Evolutionary conservation across 208 protist species (phyloP).

Genomic region (Herpetomonas tarakana): DNA sequence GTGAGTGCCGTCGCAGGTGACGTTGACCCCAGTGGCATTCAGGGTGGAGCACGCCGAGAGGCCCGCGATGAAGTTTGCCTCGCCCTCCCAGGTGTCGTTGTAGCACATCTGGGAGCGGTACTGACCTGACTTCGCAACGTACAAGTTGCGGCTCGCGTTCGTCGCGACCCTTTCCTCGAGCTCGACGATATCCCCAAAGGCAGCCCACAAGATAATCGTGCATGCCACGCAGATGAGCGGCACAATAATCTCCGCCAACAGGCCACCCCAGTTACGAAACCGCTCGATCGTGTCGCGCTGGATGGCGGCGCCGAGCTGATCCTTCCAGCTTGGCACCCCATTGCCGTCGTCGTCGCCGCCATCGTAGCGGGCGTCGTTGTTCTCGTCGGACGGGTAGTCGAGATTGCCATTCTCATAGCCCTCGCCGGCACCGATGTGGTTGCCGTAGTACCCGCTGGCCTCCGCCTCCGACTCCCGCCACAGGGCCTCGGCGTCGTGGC

Average conservation of each 20-base stretch:
- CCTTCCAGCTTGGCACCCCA: not conserved
- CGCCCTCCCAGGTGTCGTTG: conserved; percentile 19
- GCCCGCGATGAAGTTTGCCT: conserved; percentile 9
- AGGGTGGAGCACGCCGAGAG: conserved; percentile 6
- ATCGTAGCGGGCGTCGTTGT: conserved; percentile 4
- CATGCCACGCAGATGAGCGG: conserved; percentile 32
- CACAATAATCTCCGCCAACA: conserved; percentile 29
- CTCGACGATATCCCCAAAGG: conserved; percentile 8
- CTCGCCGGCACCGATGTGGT: conserved; percentile 1
- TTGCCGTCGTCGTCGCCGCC: not conserved
- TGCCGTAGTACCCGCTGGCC: not conserved
- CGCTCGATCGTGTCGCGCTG: conserved; percentile 19
- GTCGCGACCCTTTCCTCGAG: not conserved
- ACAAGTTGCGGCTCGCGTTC: not conserved
- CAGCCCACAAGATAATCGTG: conserved; percentile 23
- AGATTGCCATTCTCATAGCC: not conserved
- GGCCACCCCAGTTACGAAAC: conserved; percentile 10
- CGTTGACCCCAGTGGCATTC: not conserved
- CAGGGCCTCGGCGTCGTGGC: no score
- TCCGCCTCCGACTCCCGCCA: no score
- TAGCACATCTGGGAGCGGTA: conserved; percentile 10
- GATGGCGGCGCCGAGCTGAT: conserved; percentile 27
- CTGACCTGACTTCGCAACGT: not conserved
- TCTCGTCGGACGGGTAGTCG: no score
- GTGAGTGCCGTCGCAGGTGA: no score